Base-by-base conservation (phyloP, 1,284 basidiomycete species). In the Irpex lacteus region DNA sequence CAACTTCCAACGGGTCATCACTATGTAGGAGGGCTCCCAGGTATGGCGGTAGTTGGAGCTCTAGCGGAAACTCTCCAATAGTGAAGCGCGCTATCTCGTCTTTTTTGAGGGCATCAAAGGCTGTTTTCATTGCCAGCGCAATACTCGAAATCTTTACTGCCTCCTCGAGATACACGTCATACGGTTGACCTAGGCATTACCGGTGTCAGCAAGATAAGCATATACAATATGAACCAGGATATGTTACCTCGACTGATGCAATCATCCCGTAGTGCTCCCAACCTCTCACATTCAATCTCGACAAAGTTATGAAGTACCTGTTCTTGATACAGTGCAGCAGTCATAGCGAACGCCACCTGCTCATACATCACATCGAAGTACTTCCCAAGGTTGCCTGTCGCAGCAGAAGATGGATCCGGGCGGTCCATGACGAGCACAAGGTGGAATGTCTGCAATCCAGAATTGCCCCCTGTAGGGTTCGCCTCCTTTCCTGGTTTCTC, bases 301-400 rank as follows among this genome's bases (percentile, higher is more conserved):
- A 96, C 91, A 75, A 91, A 96, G 71, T 91, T 90, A 37, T 88
- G 87, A 64, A 89, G 75, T 6, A 95, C 89, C 77, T 98, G 94
- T 70, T 95, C 90, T 71, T 93, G 91, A 67, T 88, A 95, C 9
- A 97, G 82, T 4, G 95, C 94, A 2, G 95, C 96, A 1, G 95
- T 93, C 67, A 95, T 81, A 6, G 91, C 90, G 77, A 96, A 94
- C 0, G 90, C 89, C 58, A 96, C 85, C 71, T 96, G 94, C 67
- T 93, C 86, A 74, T 98, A 98, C 55, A 94, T 85, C 34, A 88
- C 84, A 73, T 96, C 91, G 70, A 94, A 91, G 70, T 94, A 92
- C 73, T 87, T 87, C 63, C 85, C 78, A 21, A 92, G 79, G 70
- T 90, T 90, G n/a, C 88, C 88, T 11, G 87, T 86, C 15, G 86